Evolutionary conservation across 2,329 filamentous ascomycete genomes (phyloP).

Genomic region (Neonectria coccinea): DNA sequence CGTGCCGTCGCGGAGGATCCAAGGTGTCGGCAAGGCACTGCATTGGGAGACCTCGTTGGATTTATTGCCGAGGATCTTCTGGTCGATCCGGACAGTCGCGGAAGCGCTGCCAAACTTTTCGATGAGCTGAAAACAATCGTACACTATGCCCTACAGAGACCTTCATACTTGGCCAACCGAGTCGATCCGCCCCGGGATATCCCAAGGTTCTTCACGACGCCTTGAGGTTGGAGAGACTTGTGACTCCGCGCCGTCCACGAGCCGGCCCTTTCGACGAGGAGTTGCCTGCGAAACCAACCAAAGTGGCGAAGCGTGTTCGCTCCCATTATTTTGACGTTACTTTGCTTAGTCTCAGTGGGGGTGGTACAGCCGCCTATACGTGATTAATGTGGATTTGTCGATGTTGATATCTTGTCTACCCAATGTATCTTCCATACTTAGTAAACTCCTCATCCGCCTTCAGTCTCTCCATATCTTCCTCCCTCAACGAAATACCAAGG

Average conservation of each 20-base stretch:
- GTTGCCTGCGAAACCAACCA: no score
- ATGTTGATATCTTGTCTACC: conserved; percentile 17
- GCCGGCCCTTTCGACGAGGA: no score
- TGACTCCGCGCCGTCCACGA: not conserved
- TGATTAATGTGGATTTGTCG: no score
- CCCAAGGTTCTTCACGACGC: not conserved
- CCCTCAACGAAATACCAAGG: conserved; percentile 58
- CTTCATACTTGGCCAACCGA: not conserved
- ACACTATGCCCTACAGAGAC: not conserved
- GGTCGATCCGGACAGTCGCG: conserved; percentile 1
- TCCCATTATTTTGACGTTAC: no score
- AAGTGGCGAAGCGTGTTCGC: no score
- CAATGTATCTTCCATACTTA: conserved; percentile 32
- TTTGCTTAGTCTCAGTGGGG: no score
- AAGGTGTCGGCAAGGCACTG: conserved; percentile 8
- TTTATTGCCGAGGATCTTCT: conserved; percentile 18
- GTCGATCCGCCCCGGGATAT: not conserved
- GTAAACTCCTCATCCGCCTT: conserved; percentile 56
- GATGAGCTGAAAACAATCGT: not conserved
- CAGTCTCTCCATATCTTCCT: conserved; percentile 61
- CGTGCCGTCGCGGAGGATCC: not conserved
- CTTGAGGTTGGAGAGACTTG: not conserved
- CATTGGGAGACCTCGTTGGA: conserved; percentile 14
- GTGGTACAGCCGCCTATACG: no score
- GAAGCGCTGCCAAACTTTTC: not conserved